Percentiles rank a stretch among this genome's conserved stretches.
Conservation (phyloP, 1,284 basidiomycete species). For the Limonomyces culmigenus region DNA sequence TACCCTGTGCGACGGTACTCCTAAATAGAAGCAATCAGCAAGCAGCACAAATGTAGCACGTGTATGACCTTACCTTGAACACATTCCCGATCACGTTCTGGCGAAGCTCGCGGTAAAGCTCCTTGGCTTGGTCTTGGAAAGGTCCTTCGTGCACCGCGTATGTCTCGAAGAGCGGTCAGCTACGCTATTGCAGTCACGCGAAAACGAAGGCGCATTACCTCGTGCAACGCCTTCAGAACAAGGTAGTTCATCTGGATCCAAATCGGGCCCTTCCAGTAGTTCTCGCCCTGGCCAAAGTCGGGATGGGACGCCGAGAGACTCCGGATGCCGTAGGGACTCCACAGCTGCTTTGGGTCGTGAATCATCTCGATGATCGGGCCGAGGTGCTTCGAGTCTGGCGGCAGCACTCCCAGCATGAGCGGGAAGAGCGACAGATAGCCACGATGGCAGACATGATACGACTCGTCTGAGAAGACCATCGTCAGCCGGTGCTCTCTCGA, state of each 20-base stretch:
- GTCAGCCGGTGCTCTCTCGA: background rate
- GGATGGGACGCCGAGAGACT: conserved; percentile 73
- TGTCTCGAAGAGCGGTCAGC: conserved; percentile 25
- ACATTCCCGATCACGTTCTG: conserved; percentile 78
- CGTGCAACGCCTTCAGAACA: conserved; percentile 60
- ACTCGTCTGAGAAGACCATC: conserved; percentile 79
- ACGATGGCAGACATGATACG: conserved; percentile 76
- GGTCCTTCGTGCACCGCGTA: conserved; percentile 74
- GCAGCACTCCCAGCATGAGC: conserved; percentile 67
- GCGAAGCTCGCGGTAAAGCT: conserved; percentile 69
- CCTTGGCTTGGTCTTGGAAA: conserved; percentile 50
- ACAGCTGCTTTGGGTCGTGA: conserved; percentile 66
- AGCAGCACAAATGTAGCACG: background rate
- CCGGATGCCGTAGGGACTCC: conserved; percentile 81
- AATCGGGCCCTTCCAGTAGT: conserved; percentile 93
- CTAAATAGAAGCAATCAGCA: conserved; percentile 20
- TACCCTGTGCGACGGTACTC: conserved; percentile 86
- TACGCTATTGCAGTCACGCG: conserved; percentile 1
- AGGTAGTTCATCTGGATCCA: conserved; percentile 97
- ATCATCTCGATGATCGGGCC: conserved; percentile 68
- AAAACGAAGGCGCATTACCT: conserved; percentile 22
- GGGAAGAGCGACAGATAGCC: conserved; percentile 93
- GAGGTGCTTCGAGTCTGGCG: conserved; percentile 61
- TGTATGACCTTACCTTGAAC: conserved; percentile 38
- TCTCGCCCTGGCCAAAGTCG: conserved; percentile 82